Evolutionary conservation across 2,329 filamentous ascomycete genomes (phyloP), one percentile per base, ranked within the genome.

Genomic region (Cordyceps javanica): DNA sequence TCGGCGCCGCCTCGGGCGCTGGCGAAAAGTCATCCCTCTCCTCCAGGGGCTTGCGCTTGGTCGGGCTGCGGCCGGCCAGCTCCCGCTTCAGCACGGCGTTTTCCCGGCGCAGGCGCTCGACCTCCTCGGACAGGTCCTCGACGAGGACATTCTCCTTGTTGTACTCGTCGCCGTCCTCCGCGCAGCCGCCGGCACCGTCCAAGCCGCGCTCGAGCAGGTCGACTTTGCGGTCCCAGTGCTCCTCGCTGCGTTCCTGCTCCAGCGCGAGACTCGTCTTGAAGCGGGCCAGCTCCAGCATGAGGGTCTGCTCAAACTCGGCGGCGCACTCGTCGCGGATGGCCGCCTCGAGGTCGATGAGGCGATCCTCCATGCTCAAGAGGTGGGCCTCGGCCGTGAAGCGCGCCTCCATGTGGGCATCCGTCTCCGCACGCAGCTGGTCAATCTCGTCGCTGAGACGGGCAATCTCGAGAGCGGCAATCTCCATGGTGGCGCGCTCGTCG

Each of bases 271-370:
- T 88, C 0, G 81, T 82, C 68, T 93, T 88, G 89, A 91, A 97
- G n/a, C 90, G 80, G 10, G 82, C 80, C 70, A 90, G 83, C 69
- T 97, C 91, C 13, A 86, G 75, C 21, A 85, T 82, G 48, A 97
- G 79, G 11, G 85, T 82, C 59, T 82, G 77, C 67, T 99, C 94
- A 76, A 96, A 95, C 67, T 97, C 94, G 2, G 76, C 79, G 64
- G 86, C 92, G 65, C 92, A 93, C 64, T 97, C 93, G 67, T 97
- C 93, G 23, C 94, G 86, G 30, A 97, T 83, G 6, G 88, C 87
- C 64, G 89, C 86, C 69, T 99, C 94, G 13, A 96, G 76, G 53
- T 86, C 82, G 5, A 84, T 64, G 65, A 85, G 75, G 5, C 80
- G 72, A 25, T 90, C 85, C 44, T 90, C 82, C 73, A 89, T 85